Percentiles rank a stretch among this genome's conserved stretches.
phyloP scores from a whole-genome alignment of 2,329 filamentous ascomycete species.

The Dothideomycetes sp. region DNA sequence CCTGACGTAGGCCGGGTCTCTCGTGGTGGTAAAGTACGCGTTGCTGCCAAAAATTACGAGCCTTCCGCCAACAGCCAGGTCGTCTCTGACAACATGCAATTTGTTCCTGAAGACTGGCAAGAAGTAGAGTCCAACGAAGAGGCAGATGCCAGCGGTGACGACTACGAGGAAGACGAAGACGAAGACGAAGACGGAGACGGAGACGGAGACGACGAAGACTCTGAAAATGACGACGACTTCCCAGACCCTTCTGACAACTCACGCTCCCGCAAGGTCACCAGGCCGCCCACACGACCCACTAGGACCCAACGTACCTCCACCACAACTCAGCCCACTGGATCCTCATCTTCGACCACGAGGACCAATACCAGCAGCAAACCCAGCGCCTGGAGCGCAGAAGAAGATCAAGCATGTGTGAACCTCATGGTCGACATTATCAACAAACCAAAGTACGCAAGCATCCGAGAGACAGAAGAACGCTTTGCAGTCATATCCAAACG shows the following conservation, averaged over 20 bases:
- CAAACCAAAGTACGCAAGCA: background rate
- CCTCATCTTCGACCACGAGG: constrained; percentile 3
- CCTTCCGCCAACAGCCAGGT: background rate
- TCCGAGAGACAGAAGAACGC: constrained; percentile 6
- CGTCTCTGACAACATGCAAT: background rate
- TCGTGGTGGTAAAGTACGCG: background rate
- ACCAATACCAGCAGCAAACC: constrained; percentile 5
- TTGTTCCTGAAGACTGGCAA: background rate
- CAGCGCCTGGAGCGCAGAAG: constrained; percentile 8
- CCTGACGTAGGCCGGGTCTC: background rate
- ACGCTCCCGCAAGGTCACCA: no score
- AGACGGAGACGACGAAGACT: constrained; percentile 2
- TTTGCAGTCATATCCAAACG: constrained; percentile 3
- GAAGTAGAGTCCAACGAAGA: background rate
- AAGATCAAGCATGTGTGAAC: constrained; percentile 10
- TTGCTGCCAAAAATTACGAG: background rate
- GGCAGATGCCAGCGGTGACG: background rate
- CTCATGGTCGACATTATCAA: constrained; percentile 7
- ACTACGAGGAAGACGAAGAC: background rate
- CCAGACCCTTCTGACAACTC: no score
- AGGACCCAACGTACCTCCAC: constrained; percentile 1
- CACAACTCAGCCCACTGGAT: background rate
- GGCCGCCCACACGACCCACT: background rate
- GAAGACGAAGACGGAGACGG: background rate
- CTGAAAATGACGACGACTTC: background rate